phyloP scores from a whole-genome alignment of 306 rosid genomes.

The Arachis hypogaea region DNA sequence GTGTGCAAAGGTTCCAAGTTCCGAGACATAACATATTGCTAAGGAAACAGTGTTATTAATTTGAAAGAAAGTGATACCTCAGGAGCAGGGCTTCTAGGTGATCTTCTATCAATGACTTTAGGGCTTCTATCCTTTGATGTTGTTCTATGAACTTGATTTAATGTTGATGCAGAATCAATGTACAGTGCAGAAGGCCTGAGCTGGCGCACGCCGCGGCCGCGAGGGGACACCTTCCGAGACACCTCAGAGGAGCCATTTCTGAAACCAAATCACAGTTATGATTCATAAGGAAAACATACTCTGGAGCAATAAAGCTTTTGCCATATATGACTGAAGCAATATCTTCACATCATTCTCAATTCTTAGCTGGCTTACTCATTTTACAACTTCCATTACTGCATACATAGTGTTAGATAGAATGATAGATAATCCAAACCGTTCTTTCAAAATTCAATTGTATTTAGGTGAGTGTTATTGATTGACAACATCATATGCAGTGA shows the following conservation, averaged over 20 bases:
- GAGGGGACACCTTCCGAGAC: conserved; percentile 69
- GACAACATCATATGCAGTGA: background rate
- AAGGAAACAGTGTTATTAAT: too few relatives aligned
- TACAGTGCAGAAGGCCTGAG: conserved; percentile 61
- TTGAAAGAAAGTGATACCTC: conserved; percentile 51
- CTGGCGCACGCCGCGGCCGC: conserved; percentile 53
- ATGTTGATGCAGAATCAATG: conserved; percentile 56
- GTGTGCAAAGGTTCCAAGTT: background rate
- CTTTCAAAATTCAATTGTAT: background rate
- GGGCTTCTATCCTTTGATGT: conserved; percentile 70
- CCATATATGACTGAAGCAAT: conserved; percentile 33
- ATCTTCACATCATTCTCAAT: conserved; percentile 14
- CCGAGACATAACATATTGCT: background rate
- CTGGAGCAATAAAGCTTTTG: conserved; percentile 19
- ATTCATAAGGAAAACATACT: conserved; percentile 9
- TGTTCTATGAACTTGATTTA: conserved; percentile 48
- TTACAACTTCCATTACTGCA: conserved; percentile 10
- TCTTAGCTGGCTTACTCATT: conserved; percentile 25
- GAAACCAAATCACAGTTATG: conserved; percentile 31
- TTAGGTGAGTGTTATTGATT: background rate
- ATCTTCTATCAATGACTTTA: conserved; percentile 63
- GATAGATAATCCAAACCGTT: background rate
- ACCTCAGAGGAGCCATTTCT: conserved; percentile 67
- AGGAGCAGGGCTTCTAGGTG: conserved; percentile 72
- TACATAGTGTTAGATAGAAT: background rate